A percentile compares a stretch with the other conserved stretches of the same genome.
Evolutionary conservation across 2,329 filamentous ascomycete species (phyloP).

Genomic region (Fusarium stilboides): DNA sequence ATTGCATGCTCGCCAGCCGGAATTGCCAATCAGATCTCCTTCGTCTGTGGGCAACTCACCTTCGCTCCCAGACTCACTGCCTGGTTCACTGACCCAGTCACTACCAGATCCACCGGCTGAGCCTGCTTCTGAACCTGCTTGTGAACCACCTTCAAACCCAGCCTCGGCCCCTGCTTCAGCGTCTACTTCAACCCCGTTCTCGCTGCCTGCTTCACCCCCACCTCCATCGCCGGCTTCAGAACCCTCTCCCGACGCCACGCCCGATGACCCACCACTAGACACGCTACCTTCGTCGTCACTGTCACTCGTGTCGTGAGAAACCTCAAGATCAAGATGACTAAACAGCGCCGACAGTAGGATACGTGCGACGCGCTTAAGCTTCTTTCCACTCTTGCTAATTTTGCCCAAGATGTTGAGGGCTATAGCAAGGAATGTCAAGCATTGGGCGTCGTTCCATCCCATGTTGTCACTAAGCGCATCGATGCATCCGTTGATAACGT

Average conservation of each 20-base stretch:
- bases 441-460: slow-evolving; percentile 46
- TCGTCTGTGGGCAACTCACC: slow-evolving; percentile 22
- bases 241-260: neutral
- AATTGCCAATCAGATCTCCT: slow-evolving; percentile 23
- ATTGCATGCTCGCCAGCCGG: slow-evolving; percentile 4
- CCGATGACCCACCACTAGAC: neutral
- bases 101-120: neutral
- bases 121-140: neutral
- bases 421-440: slow-evolving; percentile 34
- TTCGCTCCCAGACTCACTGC: slow-evolving; percentile 3
- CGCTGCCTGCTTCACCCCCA: neutral
- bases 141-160: neutral
- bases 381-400: slow-evolving; percentile 19
- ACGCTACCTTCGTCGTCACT: neutral
- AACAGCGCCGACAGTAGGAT: slow-evolving; percentile 49
- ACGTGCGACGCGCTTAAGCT: slow-evolving; percentile 32
- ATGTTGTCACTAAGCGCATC: slow-evolving; percentile 41
- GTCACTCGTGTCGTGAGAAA: neutral
- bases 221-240: too few relatives aligned
- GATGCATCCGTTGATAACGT: slow-evolving; percentile 40
- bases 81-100: neutral
- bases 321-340: slow-evolving; percentile 31
- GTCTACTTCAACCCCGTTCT: neutral
- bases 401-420: slow-evolving; percentile 39
- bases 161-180: neutral